These are phyloP conservation scores for Coriolopsis trogii DNA, from an alignment of 1,284 basidiomycete genomes.

Conservation along the genomic window DNA sequence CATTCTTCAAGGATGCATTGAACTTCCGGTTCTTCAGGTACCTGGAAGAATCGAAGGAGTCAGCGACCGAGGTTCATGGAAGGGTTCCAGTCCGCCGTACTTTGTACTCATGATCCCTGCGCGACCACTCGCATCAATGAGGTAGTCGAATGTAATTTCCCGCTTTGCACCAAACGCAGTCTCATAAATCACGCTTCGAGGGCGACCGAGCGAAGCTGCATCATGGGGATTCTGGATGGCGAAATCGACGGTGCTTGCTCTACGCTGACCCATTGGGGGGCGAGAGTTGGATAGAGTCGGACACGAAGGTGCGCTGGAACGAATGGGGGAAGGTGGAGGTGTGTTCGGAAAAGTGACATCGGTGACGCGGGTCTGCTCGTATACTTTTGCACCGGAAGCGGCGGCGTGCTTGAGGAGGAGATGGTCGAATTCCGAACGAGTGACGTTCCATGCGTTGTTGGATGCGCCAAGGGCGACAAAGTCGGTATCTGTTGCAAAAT, in stretches of 20 bases:
- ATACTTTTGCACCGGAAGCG: conserved; percentile 37
- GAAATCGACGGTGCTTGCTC: conserved; percentile 14
- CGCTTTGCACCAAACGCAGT: conserved; percentile 27
- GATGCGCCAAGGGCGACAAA: conserved; percentile 41
- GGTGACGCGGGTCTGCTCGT: conserved; percentile 40
- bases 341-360: conserved; percentile 32
- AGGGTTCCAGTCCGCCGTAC: conserved; percentile 9
- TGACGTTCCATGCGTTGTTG: conserved; percentile 45
- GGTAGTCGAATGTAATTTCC: conserved; percentile 60
- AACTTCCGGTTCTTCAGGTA: conserved; percentile 71
- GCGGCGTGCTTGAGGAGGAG: conserved; percentile 43
- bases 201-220: conserved; percentile 23
- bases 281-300: too few species aligned
- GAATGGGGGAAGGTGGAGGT: conserved; percentile 16
- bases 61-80: background rate
- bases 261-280: background rate
- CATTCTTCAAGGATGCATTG: conserved; percentile 69
- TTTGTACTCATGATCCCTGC: conserved; percentile 63
- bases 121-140: conserved; percentile 74
- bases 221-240: conserved; percentile 4
- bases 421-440: conserved; percentile 45
- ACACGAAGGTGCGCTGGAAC: background rate
- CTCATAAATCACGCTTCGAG: conserved; percentile 32
- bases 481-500: conserved; percentile 38
- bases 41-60: conserved; percentile 25